Evolutionary conservation across 177 flowering plant genomes (phyloP).

Genomic region (Tripterygium wilfordii): DNA sequence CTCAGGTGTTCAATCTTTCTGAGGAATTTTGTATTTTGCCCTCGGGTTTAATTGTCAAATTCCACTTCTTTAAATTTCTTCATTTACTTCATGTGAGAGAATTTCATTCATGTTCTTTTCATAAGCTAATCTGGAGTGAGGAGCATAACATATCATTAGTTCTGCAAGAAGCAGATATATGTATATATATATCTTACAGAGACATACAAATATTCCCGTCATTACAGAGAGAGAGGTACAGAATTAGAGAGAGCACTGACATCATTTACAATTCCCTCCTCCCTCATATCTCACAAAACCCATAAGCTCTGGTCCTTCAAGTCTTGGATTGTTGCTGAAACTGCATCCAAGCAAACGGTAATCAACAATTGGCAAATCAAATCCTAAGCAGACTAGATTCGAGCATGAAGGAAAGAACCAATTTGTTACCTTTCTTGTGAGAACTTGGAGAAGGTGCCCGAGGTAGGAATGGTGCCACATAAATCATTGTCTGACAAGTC

Average conservation of each 20-base stretch:
- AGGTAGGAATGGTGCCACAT: slow-evolving; percentile 69
- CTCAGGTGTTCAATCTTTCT: slow-evolving; percentile 11
- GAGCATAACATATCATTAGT: too few relatives aligned
- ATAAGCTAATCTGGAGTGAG: too few relatives aligned
- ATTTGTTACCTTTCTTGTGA: slow-evolving; percentile 67
- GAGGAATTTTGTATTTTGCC: slow-evolving; percentile 15
- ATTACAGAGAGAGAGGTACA: too few relatives aligned
- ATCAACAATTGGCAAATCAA: too few relatives aligned
- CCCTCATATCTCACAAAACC: slow-evolving; percentile 72
- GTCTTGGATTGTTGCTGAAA: slow-evolving; percentile 59
- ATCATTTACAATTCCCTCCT: slow-evolving; percentile 44
- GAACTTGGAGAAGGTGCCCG: slow-evolving; percentile 67
- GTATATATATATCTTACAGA: too few relatives aligned
- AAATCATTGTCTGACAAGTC: slow-evolving; percentile 71
- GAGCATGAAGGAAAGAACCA: background rate
- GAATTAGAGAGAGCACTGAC: too few relatives aligned
- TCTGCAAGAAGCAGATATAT: too few relatives aligned
- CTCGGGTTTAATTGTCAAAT: too few relatives aligned
- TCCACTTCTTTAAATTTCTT: too few relatives aligned
- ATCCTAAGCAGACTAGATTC: background rate
- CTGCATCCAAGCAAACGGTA: slow-evolving; percentile 32
- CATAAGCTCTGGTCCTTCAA: slow-evolving; percentile 83
- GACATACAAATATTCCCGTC: too few relatives aligned
- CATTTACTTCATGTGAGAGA: too few relatives aligned
- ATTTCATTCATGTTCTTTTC: too few relatives aligned